Evolutionary conservation across 2,329 filamentous ascomycete genomes (phyloP).

Genomic region (Beauveria bassiana): DNA sequence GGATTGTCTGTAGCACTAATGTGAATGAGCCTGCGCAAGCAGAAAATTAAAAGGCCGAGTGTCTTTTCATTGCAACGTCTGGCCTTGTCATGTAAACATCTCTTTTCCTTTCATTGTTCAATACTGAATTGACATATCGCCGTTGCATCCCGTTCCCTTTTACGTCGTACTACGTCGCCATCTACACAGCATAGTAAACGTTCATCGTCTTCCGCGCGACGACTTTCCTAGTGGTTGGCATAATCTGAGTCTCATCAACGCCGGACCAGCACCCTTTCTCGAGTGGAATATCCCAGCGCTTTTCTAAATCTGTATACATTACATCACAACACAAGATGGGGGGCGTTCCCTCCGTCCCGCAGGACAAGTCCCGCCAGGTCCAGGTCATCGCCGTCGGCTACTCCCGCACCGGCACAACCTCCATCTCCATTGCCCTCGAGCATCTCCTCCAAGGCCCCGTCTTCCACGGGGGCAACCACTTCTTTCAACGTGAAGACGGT

Average conservation of each 20-base stretch:
- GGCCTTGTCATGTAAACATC: too few species aligned
- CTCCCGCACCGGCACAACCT: constrained; percentile 41
- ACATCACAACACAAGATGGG: constrained; percentile 16
- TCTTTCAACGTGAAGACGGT: constrained; percentile 29
- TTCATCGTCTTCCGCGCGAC: too few species aligned
- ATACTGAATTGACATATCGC: too few species aligned
- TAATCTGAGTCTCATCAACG: too few species aligned
- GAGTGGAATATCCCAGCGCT: background rate
- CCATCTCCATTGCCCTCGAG: constrained; percentile 39
- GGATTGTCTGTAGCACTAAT: background rate
- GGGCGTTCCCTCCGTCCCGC: constrained; percentile 23
- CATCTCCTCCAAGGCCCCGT: constrained; percentile 40
- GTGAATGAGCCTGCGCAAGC: background rate
- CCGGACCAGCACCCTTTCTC: too few species aligned
- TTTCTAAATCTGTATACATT: background rate
- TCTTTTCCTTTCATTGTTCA: too few species aligned
- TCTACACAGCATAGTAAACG: too few species aligned
- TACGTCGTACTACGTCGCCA: too few species aligned
- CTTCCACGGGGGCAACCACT: constrained; percentile 39
- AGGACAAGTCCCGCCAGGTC: constrained; percentile 23
- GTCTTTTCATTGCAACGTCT: background rate
- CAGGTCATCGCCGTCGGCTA: constrained; percentile 36
- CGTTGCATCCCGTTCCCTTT: too few species aligned
- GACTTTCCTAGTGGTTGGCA: too few species aligned
- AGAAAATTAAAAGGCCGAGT: background rate